Percentiles rank a stretch among this genome's conserved stretches.
phyloP scores from a whole-genome alignment of 1,284 basidiomycete species.

The Serendipita sp. region DNA sequence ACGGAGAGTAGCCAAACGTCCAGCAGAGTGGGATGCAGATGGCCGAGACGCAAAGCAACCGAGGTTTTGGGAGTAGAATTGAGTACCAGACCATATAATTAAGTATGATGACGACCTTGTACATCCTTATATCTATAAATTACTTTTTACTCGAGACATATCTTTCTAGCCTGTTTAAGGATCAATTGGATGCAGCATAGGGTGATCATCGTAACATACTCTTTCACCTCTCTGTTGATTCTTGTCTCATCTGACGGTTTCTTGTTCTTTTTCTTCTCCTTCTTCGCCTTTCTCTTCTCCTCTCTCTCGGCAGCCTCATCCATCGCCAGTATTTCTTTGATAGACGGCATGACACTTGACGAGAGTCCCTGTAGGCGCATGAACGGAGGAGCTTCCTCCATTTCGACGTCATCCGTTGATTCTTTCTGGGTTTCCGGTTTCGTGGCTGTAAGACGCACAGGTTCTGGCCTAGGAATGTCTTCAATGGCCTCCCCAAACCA shows the following conservation, averaged over 20 bases:
- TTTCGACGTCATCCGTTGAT: slow-evolving; percentile 16
- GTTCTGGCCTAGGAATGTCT: slow-evolving; percentile 12
- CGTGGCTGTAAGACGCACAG: slow-evolving; percentile 13
- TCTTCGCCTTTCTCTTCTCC: slow-evolving; percentile 51
- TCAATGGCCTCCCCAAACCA: slow-evolving; percentile 18
- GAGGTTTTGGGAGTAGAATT: slow-evolving; percentile 1
- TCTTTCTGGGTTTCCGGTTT: slow-evolving; percentile 15
- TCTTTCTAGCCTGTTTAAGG: no score
- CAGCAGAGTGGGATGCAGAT: not conserved
- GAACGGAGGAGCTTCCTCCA: slow-evolving; percentile 26
- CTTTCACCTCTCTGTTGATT: slow-evolving; percentile 19
- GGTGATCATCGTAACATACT: not conserved
- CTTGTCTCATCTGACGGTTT: slow-evolving; percentile 24
- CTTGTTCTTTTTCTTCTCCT: slow-evolving; percentile 50
- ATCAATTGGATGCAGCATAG: no score
- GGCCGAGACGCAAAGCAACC: not conserved
- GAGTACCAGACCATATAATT: not conserved
- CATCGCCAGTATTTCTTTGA: slow-evolving; percentile 64
- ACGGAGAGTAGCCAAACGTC: slow-evolving; percentile 27
- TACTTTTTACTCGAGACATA: not conserved
- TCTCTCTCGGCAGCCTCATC: slow-evolving; percentile 49
- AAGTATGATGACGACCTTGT: no score
- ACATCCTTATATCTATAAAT: not conserved
- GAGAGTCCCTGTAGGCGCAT: slow-evolving; percentile 52
- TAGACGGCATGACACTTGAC: slow-evolving; percentile 64